A percentile compares a stretch with the other conserved stretches of the same genome.
Conservation (phyloP, 75 land plant genomes). For the Gnetum montanum region DNA sequence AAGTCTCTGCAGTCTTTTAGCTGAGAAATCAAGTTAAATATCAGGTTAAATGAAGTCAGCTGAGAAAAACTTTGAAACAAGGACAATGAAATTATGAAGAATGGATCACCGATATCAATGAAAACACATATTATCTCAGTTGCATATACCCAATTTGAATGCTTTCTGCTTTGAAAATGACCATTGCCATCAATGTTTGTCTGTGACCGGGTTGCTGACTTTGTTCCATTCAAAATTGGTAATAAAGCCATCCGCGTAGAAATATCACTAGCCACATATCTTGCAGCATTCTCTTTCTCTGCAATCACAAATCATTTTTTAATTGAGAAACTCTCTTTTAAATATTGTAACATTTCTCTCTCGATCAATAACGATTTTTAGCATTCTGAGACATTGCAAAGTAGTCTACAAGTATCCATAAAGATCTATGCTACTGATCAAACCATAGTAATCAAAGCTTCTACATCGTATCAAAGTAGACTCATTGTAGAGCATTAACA, state of each 20-base stretch:
- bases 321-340: no score
- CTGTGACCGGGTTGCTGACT: neutral
- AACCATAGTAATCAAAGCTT: no score
- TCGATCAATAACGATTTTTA: no score
- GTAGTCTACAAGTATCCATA: constrained; percentile 2
- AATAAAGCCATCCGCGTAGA: constrained; percentile 30
- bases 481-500: no score
- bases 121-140: neutral
- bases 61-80: neutral
- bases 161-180: neutral
- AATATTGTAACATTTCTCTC: no score
- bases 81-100: no score
- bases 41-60: no score
- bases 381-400: no score
- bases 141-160: constrained; percentile 22
- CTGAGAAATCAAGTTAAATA: constrained; percentile 23
- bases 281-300: constrained; percentile 39
- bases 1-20: constrained; percentile 56
- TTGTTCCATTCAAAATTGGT: constrained; percentile 31
- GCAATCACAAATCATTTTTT: no score
- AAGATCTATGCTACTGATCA: no score
- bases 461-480: no score
- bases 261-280: constrained; percentile 57
- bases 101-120: neutral
- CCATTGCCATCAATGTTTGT: neutral